A percentile compares a stretch with the other conserved stretches of the same genome.
Conservation (phyloP, 306 rosid genomes). For the Rosa multiflora region DNA sequence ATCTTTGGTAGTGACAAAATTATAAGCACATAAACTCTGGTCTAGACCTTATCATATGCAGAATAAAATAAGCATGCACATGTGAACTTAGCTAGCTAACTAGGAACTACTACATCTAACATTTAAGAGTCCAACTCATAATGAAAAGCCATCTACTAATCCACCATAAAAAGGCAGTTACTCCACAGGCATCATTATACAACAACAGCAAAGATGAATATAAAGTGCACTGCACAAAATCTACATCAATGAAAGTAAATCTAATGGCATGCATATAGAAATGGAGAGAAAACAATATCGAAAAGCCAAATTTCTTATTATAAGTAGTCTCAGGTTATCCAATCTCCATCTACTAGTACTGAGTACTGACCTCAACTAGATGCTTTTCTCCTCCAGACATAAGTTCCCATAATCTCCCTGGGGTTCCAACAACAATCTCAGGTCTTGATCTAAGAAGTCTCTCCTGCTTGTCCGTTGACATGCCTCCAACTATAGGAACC, state of each 20-base stretch:
- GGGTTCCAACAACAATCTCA: slow-evolving; percentile 92
- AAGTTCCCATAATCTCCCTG: slow-evolving; percentile 97
- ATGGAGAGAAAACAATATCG: neutral
- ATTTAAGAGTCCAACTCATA: neutral
- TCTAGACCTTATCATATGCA: neutral
- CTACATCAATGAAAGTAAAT: neutral
- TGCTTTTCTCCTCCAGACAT: slow-evolving; percentile 85
- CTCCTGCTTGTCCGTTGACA: slow-evolving; percentile 86
- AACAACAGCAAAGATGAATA: neutral
- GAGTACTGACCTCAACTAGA: slow-evolving; percentile 69
- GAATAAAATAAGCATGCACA: neutral
- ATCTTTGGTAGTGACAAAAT: neutral
- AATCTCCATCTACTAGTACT: slow-evolving; percentile 16
- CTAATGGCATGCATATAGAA: neutral
- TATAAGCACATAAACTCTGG: neutral
- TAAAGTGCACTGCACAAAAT: neutral
- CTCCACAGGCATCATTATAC: neutral
- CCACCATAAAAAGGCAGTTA: neutral
- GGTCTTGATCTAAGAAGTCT: slow-evolving; percentile 78
- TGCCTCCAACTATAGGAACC: slow-evolving; percentile 91
- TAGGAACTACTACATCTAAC: neutral
- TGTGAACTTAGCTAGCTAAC: neutral
- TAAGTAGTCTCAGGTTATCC: neutral
- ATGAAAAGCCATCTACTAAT: neutral
- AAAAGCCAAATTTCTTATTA: neutral